Evolutionary conservation across 129 eudicot species (phyloP).

Genomic region (Arctium lappa): DNA sequence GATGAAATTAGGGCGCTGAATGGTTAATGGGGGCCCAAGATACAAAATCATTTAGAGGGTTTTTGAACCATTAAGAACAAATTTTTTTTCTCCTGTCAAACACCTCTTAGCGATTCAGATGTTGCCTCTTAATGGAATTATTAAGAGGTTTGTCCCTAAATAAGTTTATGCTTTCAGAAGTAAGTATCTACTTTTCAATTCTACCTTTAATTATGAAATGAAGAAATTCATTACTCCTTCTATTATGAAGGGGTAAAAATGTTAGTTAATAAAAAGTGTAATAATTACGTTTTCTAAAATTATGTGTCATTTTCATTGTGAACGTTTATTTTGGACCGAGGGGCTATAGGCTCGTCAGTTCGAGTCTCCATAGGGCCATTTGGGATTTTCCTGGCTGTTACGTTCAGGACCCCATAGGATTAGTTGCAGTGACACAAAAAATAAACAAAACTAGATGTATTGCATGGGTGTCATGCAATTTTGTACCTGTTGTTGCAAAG

Average conservation of each 20-base stretch:
- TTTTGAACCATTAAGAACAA: too few species aligned
- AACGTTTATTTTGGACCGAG: not conserved
- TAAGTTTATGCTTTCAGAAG: not conserved
- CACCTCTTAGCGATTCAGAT: too few species aligned
- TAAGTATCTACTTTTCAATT: not conserved
- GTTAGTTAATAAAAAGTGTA: not conserved
- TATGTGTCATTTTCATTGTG: not conserved
- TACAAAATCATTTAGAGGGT: too few species aligned
- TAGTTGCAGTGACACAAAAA: too few species aligned
- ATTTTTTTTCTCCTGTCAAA: too few species aligned
- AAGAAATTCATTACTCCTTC: not conserved
- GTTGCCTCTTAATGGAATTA: too few species aligned
- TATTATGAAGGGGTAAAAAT: not conserved
- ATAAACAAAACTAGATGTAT: not conserved
- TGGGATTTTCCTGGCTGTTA: too few species aligned
- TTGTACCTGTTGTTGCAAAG: slow-evolving; percentile 86
- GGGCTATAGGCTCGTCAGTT: not conserved
- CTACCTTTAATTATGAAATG: not conserved
- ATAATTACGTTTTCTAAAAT: not conserved
- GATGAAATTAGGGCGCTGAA: too few species aligned
- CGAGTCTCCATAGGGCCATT: too few species aligned
- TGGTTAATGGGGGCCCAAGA: too few species aligned
- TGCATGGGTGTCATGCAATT: not conserved
- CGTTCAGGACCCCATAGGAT: too few species aligned
- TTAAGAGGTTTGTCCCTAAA: too few species aligned